A percentile compares a stretch with the other conserved stretches of the same genome.
phyloP scores from a whole-genome alignment of 2,329 filamentous ascomycete species.

The Cercospora sp. region DNA sequence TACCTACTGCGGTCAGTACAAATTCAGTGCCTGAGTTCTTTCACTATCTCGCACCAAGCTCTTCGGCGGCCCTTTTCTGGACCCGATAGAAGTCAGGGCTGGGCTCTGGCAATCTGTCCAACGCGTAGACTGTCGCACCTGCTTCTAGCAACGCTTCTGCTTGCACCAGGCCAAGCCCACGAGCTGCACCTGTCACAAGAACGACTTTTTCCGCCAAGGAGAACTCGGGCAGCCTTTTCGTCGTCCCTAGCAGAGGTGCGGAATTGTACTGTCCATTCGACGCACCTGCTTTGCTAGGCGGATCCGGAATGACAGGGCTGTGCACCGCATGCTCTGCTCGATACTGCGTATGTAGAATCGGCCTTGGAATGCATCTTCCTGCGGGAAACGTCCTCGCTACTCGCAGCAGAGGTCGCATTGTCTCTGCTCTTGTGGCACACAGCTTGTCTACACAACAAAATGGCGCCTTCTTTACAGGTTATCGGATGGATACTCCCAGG shows the following conservation, averaged over 20 bases:
- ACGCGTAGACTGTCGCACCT: conserved; percentile 69
- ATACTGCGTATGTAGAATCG: conserved; percentile 22
- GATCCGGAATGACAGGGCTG: conserved; percentile 36
- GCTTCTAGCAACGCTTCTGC: conserved; percentile 73
- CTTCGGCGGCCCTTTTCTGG: conserved; percentile 61
- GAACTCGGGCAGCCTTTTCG: conserved; percentile 66
- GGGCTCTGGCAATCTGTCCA: conserved; percentile 62
- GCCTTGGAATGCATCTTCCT: conserved; percentile 10
- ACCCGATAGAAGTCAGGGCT: conserved; percentile 64
- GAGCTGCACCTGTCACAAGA: conserved; percentile 43
- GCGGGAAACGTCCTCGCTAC: conserved; percentile 21
- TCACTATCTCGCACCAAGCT: conserved; percentile 51
- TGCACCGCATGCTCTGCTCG: conserved; percentile 33
- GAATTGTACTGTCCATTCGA: conserved; percentile 36
- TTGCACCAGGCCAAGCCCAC: conserved; percentile 70
- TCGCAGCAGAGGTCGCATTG: background rate
- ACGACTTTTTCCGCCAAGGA: conserved; percentile 53
- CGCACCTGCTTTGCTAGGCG: conserved; percentile 36
- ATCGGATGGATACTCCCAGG: background rate
- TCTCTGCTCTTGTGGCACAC: background rate
- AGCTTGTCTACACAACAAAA: background rate
- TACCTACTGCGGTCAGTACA: conserved; percentile 36
- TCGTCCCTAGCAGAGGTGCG: conserved; percentile 40
- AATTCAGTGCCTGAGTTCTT: background rate
- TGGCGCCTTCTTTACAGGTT: background rate